Evolutionary conservation across 2,329 filamentous ascomycete species (phyloP).

Genomic region (Alternaria rosae): DNA sequence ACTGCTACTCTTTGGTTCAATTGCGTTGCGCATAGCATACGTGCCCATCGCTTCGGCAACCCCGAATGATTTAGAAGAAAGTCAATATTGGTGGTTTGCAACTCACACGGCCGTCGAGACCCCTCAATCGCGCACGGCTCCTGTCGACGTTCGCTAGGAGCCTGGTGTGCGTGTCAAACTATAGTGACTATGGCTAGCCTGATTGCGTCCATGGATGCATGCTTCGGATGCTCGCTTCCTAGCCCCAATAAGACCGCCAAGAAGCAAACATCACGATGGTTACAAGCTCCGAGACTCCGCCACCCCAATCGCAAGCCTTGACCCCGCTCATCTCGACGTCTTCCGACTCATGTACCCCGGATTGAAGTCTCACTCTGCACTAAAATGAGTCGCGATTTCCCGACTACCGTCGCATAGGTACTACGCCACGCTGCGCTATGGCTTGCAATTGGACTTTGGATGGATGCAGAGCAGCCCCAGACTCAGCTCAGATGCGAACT

Average conservation of each 20-base stretch:
- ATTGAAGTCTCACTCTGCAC: neutral
- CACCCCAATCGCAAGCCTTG: slow-evolving; percentile 9
- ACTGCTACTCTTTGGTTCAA: neutral
- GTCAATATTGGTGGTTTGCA: neutral
- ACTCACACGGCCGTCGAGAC: neutral
- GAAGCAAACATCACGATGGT: slow-evolving; percentile 3
- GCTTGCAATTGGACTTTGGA: slow-evolving; percentile 9
- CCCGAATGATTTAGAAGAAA: neutral
- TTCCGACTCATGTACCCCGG: slow-evolving; percentile 6
- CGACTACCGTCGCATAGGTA: neutral
- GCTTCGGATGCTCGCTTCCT: slow-evolving; percentile 11
- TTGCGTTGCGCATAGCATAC: neutral
- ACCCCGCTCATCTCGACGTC: neutral
- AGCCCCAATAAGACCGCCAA: neutral
- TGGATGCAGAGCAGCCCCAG: slow-evolving; percentile 1
- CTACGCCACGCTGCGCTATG: slow-evolving; percentile 4
- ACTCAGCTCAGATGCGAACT: slow-evolving; percentile 1
- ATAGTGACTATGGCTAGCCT: neutral
- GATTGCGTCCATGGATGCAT: neutral
- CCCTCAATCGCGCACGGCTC: neutral
- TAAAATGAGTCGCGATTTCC: slow-evolving; percentile 15
- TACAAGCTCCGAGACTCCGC: slow-evolving; percentile 5
- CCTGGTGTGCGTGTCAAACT: neutral
- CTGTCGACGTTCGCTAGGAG: neutral
- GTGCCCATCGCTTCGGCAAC: neutral